A percentile compares a stretch with the other conserved stretches of the same genome.
These are phyloP conservation scores for Neonectria sp. DNA, from an alignment of 2,329 filamentous ascomycete genomes.

Conservation along the genomic window DNA sequence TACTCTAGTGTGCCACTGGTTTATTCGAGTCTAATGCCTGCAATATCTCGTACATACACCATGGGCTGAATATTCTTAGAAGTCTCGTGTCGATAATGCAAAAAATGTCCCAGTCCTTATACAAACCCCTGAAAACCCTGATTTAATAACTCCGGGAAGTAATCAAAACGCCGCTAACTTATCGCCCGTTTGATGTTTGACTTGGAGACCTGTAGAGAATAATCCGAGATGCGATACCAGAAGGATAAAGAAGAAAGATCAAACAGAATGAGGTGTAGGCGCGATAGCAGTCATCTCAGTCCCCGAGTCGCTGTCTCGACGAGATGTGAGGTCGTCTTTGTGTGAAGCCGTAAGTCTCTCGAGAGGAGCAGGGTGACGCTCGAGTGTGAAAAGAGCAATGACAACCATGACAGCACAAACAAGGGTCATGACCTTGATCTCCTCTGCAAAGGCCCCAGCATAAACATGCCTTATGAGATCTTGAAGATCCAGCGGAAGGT, in stretches of 20 bases:
- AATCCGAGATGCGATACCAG: neutral
- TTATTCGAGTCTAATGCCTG: constrained; percentile 14
- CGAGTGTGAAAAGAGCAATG: constrained; percentile 61
- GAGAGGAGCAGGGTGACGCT: constrained; percentile 58
- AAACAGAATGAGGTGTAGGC: constrained; percentile 41
- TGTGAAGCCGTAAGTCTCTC: constrained; percentile 48
- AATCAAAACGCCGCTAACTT: constrained; percentile 21
- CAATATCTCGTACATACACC: constrained; percentile 10
- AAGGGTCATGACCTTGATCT: constrained; percentile 63
- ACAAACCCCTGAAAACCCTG: neutral
- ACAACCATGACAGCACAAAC: constrained; percentile 60
- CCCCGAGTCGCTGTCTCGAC: constrained; percentile 55
- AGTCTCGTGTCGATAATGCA: constrained; percentile 6
- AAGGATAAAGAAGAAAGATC: neutral
- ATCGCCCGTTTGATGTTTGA: neutral
- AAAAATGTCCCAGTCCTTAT: neutral
- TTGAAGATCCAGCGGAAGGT: constrained; percentile 52
- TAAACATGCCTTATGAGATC: constrained; percentile 59
- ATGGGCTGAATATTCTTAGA: neutral
- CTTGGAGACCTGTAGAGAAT: neutral
- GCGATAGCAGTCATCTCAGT: constrained; percentile 54
- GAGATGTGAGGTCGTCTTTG: constrained; percentile 49
- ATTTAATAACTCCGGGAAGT: constrained; percentile 29
- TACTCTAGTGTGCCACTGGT: neutral
- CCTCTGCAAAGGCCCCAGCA: constrained; percentile 61